Evolutionary conservation across 2,329 filamentous ascomycete genomes (phyloP), one percentile per base, ranked within the genome.

Genomic region (Coniochaeta sp.): DNA sequence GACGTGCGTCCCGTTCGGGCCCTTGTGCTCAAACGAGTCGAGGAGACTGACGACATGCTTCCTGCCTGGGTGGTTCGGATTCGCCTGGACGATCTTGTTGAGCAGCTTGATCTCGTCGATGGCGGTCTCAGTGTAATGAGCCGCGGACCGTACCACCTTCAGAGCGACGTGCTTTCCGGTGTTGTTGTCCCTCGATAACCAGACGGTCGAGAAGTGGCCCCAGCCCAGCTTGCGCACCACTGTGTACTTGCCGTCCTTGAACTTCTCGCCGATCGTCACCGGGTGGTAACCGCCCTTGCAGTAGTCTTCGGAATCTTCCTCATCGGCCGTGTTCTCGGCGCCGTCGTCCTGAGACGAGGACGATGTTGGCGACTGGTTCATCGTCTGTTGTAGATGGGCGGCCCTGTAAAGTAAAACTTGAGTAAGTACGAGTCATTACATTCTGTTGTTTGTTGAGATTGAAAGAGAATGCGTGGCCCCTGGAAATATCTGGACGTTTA

Each of bases 121-220:
- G 61, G 94, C 94, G 53, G 94, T 99, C 74, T 99, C 94, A 60
- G 94, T 97, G 72, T 99, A 99, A 76, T 99, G 94, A 55, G 92
- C 91, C 53, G 94, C 94, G 31, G 92, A 97, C 61, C 94, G 89
- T 56, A 99, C 94, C 55, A 99, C 92, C 74, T 99, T 99, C 62
- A 99, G 81, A 52, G 94, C 94, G 64, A 99, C 94, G 69, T 99
- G 94, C 74, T 95, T 96, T 65, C 86, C 85, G 54, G 85, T 91
- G 53, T 78, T 82, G 64, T 95, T 96, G 74, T 97, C 92, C 69
- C 87, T 73, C 57, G 83, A 86, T 46, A 87, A 71, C 83, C 83
- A 97, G 60, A 97, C 92, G 30, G 92, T 99, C n/a, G 92, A 96
- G 74, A 97, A 99, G 67, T 97, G 92, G 57, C 94, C 94, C 92